A percentile compares a stretch with the other conserved stretches of the same genome.
Evolutionary conservation across 495 filamentous ascomycete genomes (phyloP).

Genomic region (Penicillium cinerascens): DNA sequence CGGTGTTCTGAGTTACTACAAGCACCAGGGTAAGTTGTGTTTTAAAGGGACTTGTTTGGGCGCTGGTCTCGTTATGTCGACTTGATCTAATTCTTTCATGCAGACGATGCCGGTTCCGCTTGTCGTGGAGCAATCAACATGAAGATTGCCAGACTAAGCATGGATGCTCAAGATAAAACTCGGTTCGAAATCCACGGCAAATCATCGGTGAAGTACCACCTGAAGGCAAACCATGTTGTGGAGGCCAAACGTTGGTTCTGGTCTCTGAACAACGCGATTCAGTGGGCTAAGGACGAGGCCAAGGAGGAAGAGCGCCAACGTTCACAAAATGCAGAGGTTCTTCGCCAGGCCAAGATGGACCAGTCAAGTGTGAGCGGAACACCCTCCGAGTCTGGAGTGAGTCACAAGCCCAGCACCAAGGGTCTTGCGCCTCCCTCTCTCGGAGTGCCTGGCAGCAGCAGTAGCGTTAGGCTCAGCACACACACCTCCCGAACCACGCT

Average conservation of each 20-base stretch:
- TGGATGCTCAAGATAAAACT: conserved; percentile 95
- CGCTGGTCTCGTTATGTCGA: neutral
- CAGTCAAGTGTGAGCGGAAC: conserved; percentile 44
- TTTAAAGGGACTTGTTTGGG: neutral
- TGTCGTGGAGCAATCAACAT: conserved; percentile 98
- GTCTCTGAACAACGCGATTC: conserved; percentile 97
- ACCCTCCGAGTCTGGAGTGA: conserved; percentile 29
- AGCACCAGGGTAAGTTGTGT: conserved; percentile 69
- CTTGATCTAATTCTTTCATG: conserved; percentile 4
- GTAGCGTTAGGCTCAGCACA: conserved; percentile 36
- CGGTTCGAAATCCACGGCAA: conserved; percentile 97
- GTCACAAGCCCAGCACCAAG: conserved; percentile 38
- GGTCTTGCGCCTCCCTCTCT: conserved; percentile 34
- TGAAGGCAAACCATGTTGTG: conserved; percentile 89
- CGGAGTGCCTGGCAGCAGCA: conserved; percentile 32
- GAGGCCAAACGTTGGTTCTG: conserved; percentile 74
- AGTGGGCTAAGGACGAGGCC: conserved; percentile 96
- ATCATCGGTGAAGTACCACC: conserved; percentile 96
- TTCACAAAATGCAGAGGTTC: conserved; percentile 65
- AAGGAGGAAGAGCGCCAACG: conserved; percentile 78
- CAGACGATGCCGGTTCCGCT: conserved; percentile 67
- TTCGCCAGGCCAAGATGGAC: conserved; percentile 71
- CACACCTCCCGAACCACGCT: conserved; percentile 51
- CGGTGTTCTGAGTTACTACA: conserved; percentile 97
- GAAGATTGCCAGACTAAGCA: conserved; percentile 88